phyloP scores from a whole-genome alignment of 129 eudicot genomes.

The Helichrysum umbraculigerum region DNA sequence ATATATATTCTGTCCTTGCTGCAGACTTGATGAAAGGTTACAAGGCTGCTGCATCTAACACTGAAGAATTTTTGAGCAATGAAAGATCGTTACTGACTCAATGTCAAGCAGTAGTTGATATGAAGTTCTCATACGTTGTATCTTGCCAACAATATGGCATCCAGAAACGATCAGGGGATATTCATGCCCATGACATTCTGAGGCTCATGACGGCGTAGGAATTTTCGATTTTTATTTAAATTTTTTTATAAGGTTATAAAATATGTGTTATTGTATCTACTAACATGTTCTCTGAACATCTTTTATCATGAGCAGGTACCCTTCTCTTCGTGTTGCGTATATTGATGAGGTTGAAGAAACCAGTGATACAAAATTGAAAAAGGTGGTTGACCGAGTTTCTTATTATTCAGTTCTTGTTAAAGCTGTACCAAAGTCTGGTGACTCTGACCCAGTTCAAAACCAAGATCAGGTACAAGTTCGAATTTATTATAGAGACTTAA shows the following conservation, averaged over 20 bases:
- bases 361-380: constrained; percentile 47
- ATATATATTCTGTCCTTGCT: no score
- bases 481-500: background rate
- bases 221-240: constrained; percentile 4
- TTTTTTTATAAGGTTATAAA: background rate
- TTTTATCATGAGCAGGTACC: constrained; percentile 60
- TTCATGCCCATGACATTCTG: constrained; percentile 71
- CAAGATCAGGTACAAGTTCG: constrained; percentile 68
- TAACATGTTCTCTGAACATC: background rate
- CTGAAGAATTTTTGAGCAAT: constrained; percentile 56
- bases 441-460: constrained; percentile 71
- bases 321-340: constrained; percentile 89
- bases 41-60: constrained; percentile 66
- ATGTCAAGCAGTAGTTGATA: constrained; percentile 90
- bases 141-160: constrained; percentile 90
- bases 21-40: constrained; percentile 87
- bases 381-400: constrained; percentile 54
- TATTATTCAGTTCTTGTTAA: constrained; percentile 90
- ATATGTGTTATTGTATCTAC: background rate
- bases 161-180: constrained; percentile 75
- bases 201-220: constrained; percentile 97
- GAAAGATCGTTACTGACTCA: constrained; percentile 60
- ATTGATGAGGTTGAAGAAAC: constrained; percentile 89
- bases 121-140: constrained; percentile 90
- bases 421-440: constrained; percentile 79